phyloP scores from a whole-genome alignment of 345 rosid genomes.

The Arabidopsis arenosa region DNA sequence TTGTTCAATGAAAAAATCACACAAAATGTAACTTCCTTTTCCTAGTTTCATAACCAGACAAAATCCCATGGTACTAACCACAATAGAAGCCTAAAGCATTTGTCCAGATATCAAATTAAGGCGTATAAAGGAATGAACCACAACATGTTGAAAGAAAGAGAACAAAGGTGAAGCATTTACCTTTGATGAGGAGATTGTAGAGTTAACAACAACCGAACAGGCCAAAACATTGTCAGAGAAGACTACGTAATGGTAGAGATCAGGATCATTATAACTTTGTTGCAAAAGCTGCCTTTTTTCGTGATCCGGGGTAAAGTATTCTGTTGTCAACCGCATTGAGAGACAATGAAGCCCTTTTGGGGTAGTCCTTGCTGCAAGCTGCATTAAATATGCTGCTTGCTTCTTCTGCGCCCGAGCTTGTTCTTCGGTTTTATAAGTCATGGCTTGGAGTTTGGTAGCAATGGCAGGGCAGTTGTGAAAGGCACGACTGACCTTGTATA shows the following conservation, averaged over 20 bases:
- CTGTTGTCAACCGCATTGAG: conserved; percentile 82
- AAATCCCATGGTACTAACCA: background rate
- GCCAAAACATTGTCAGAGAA: conserved; percentile 94
- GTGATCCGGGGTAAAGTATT: conserved; percentile 63
- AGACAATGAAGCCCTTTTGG: conserved; percentile 98
- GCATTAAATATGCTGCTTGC: conserved; percentile 69
- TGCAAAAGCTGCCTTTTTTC: conserved; percentile 65
- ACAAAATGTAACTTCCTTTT: conserved; percentile 7
- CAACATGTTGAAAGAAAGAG: conserved; percentile 1
- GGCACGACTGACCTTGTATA: conserved; percentile 62
- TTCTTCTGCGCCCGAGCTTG: conserved; percentile 68
- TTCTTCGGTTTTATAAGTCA: conserved; percentile 76
- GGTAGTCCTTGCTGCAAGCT: conserved; percentile 85
- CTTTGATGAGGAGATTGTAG: conserved; percentile 69
- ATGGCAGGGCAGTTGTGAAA: conserved; percentile 69
- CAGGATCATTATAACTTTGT: conserved; percentile 54
- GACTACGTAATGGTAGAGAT: conserved; percentile 79
- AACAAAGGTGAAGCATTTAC: conserved; percentile 49
- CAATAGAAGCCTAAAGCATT: conserved; percentile 23
- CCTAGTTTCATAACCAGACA: conserved; percentile 18
- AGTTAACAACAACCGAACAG: conserved; percentile 84
- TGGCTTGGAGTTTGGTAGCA: conserved; percentile 74
- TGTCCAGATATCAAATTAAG: conserved; percentile 13
- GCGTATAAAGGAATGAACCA: conserved; percentile 24
- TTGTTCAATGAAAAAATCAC: conserved; percentile 2